A percentile compares a stretch with the other conserved stretches of the same genome.
phyloP scores from a whole-genome alignment of 2,329 filamentous ascomycete species.

The Monilinia vaccinii-corymbosi region DNA sequence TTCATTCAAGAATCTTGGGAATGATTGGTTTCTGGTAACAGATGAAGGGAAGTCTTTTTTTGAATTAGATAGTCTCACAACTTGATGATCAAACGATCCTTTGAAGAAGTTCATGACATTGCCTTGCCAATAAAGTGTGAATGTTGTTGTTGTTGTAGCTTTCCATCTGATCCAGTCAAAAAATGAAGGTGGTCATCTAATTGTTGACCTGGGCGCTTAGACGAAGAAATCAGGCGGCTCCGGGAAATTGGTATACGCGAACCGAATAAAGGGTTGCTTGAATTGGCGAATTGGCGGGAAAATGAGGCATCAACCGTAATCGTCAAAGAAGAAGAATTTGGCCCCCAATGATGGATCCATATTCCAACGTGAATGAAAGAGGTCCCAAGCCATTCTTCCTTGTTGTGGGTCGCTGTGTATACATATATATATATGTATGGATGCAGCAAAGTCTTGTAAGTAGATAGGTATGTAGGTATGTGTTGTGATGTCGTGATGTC shows the following conservation, averaged over 20 bases:
- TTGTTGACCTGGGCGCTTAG: slow-evolving; percentile 20
- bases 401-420: slow-evolving; percentile 1
- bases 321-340: slow-evolving; percentile 3
- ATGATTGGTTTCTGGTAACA: slow-evolving; percentile 18
- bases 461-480: not conserved
- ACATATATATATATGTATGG: not conserved
- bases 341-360: not conserved
- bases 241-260: slow-evolving; percentile 1
- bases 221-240: slow-evolving; percentile 9
- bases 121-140: slow-evolving; percentile 5
- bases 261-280: not conserved
- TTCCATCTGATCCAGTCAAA: slow-evolving; percentile 14
- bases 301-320: not conserved
- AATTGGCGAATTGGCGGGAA: not conserved
- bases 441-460: not conserved
- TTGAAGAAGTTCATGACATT: slow-evolving; percentile 3
- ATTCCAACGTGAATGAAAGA: not conserved
- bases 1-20: slow-evolving; percentile 7
- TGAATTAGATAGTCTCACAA: slow-evolving; percentile 7
- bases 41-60: slow-evolving; percentile 12
- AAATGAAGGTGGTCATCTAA: not conserved
- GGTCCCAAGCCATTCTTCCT: not conserved
- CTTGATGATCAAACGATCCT: slow-evolving; percentile 24
- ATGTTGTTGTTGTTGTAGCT: slow-evolving; percentile 12
- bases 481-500: not conserved